phyloP scores from a whole-genome alignment of 1,139 yeast genomes.

The Candida tetrigidarum region DNA sequence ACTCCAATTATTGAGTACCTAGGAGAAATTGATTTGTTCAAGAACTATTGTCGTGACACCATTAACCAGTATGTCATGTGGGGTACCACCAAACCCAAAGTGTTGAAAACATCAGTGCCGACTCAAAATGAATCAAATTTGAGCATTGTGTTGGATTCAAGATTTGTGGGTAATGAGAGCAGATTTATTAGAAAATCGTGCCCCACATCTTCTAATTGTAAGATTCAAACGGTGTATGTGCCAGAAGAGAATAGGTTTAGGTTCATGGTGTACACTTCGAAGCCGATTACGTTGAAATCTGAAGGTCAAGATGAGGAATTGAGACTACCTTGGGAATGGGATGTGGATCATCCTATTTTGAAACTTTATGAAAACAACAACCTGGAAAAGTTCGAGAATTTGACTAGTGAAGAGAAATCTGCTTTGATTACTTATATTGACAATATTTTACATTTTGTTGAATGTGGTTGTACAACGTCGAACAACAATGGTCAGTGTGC shows the following conservation, averaged over 20 bases:
- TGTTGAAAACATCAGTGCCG: slow-evolving; percentile 52
- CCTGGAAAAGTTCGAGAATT: slow-evolving; percentile 48
- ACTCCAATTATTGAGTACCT: slow-evolving; percentile 64
- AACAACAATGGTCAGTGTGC: slow-evolving; percentile 51
- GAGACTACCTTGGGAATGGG: slow-evolving; percentile 91
- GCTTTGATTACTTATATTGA: slow-evolving; percentile 63
- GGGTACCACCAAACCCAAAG: slow-evolving; percentile 87
- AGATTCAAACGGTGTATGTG: slow-evolving; percentile 56
- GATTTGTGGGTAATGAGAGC: slow-evolving; percentile 77
- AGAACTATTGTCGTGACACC: slow-evolving; percentile 63
- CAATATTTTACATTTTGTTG: slow-evolving; percentile 55
- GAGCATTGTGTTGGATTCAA: slow-evolving; percentile 74
- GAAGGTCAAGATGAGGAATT: slow-evolving; percentile 59
- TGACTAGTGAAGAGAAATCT: slow-evolving; percentile 55
- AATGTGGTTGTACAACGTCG: slow-evolving; percentile 69
- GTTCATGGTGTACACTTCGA: slow-evolving; percentile 62
- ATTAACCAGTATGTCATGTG: slow-evolving; percentile 79
- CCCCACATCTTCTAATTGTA: slow-evolving; percentile 66
- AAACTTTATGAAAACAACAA: slow-evolving; percentile 41
- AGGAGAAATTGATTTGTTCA: slow-evolving; percentile 74
- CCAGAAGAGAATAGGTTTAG: slow-evolving; percentile 49
- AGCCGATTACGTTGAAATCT: slow-evolving; percentile 45
- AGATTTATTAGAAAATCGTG: slow-evolving; percentile 81
- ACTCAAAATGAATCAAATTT: slow-evolving; percentile 21
- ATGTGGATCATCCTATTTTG: slow-evolving; percentile 70